Percentiles rank a stretch among this genome's conserved stretches.
Evolutionary conservation across 2,329 filamentous ascomycete species (phyloP).

Genomic region (Emericellopsis atlantica): DNA sequence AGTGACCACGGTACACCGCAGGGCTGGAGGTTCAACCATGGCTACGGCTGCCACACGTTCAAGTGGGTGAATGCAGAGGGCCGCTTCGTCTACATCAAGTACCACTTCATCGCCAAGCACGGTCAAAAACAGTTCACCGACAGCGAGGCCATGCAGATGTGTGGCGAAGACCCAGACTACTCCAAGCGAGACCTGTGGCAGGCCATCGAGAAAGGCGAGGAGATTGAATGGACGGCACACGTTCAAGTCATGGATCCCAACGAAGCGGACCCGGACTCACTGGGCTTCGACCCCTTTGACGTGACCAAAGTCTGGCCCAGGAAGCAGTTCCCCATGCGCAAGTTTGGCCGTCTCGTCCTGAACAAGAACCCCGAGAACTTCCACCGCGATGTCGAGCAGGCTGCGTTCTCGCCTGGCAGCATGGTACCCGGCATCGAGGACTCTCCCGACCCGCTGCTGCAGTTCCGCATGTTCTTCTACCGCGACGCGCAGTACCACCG

Average conservation of each 20-base stretch:
- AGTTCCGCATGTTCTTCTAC: constrained; percentile 60
- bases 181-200: constrained; percentile 65
- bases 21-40: constrained; percentile 55
- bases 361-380: constrained; percentile 73
- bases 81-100: constrained; percentile 64
- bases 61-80: constrained; percentile 43
- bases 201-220: constrained; percentile 59
- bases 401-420: constrained; percentile 71
- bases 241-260: constrained; percentile 64
- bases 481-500: constrained; percentile 57
- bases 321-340: constrained; percentile 59
- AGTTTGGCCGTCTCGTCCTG: constrained; percentile 68
- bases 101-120: constrained; percentile 61
- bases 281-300: constrained; percentile 25
- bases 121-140: constrained; percentile 66
- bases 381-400: constrained; percentile 73
- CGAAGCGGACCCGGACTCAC: constrained; percentile 32
- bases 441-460: constrained; percentile 60
- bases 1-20: constrained; percentile 54
- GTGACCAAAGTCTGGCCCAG: constrained; percentile 49
- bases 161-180: constrained; percentile 67
- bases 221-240: constrained; percentile 68
- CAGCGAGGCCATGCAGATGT: constrained; percentile 68
- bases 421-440: constrained; percentile 68
- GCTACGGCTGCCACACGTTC: constrained; percentile 52